phyloP scores from a whole-genome alignment of 1,284 basidiomycete genomes.

The Pholiota adiposa region DNA sequence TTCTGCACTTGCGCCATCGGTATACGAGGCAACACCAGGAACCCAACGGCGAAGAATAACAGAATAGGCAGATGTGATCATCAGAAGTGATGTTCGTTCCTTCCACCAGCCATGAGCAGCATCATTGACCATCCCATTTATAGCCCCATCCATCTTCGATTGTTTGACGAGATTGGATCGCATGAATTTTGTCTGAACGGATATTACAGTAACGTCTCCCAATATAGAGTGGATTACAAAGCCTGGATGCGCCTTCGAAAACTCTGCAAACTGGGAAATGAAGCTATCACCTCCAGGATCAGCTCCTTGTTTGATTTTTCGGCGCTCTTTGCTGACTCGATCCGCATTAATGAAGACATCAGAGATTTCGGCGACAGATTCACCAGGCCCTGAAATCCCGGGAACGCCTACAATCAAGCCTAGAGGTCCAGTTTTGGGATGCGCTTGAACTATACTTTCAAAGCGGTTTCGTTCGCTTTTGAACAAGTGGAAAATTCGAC shows the following conservation, averaged over 20 bases:
- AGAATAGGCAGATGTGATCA: constrained; percentile 26
- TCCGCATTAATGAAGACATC: constrained; percentile 25
- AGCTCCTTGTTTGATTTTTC: constrained; percentile 8
- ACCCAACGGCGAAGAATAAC: no score
- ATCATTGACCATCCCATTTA: constrained; percentile 37
- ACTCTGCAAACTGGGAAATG: constrained; percentile 14
- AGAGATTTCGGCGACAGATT: constrained; percentile 29
- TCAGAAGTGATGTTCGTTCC: constrained; percentile 19
- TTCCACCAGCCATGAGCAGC: constrained; percentile 33
- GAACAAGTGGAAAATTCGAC: constrained; percentile 15
- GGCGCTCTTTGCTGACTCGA: constrained; percentile 24
- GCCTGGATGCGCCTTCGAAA: constrained; percentile 9
- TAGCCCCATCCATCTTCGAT: constrained; percentile 15
- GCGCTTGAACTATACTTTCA: constrained; percentile 9
- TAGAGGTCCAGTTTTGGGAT: constrained; percentile 22
- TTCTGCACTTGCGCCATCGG: constrained; percentile 29
- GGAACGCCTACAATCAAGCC: constrained; percentile 23
- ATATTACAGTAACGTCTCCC: constrained; percentile 27
- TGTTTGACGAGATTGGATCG: constrained; percentile 26
- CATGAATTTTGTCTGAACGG: constrained; percentile 31
- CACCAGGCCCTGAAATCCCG: constrained; percentile 21
- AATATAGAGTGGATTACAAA: constrained; percentile 19
- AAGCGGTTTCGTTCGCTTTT: constrained; percentile 11
- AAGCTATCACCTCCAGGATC: constrained; percentile 13
- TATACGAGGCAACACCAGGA: constrained; percentile 31